Evolutionary conservation across 306 rosid genomes (phyloP).

Genomic region (Spatholobus suberectus): DNA sequence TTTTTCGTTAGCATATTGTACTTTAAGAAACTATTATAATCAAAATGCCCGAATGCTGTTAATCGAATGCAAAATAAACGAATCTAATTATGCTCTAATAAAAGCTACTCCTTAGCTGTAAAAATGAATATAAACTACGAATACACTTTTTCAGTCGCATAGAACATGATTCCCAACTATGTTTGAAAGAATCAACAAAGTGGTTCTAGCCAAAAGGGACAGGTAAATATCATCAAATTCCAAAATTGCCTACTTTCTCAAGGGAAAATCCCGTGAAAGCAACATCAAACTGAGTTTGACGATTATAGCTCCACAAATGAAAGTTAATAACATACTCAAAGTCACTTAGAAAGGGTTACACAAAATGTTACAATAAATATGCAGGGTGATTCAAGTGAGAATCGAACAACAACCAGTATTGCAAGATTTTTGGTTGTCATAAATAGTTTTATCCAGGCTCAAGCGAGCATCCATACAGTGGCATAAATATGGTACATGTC

Average conservation of each 20-base stretch:
- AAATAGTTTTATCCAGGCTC: constrained; percentile 35
- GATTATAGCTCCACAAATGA: constrained; percentile 20
- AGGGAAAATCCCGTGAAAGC: constrained; percentile 5
- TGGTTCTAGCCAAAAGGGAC: background rate
- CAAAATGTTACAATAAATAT: constrained; percentile 28
- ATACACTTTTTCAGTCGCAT: background rate
- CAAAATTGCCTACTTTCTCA: background rate
- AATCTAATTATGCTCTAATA: background rate
- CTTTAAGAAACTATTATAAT: background rate
- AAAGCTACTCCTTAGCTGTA: background rate
- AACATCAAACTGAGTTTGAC: constrained; percentile 20
- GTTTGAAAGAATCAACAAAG: constrained; percentile 15
- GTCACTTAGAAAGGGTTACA: constrained; percentile 30
- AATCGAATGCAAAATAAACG: background rate
- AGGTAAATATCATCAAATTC: background rate
- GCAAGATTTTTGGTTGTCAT: constrained; percentile 42
- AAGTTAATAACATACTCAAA: constrained; percentile 30
- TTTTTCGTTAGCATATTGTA: background rate
- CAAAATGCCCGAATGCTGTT: background rate
- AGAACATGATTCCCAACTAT: background rate
- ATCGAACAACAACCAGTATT: constrained; percentile 36
- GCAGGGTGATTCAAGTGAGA: constrained; percentile 30
- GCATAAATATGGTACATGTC: constrained; percentile 56
- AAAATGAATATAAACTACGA: background rate
- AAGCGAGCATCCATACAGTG: constrained; percentile 36